Evolutionary conservation across 2,329 filamentous ascomycete species (phyloP).

Genomic region (Aureobasidium pullulans): DNA sequence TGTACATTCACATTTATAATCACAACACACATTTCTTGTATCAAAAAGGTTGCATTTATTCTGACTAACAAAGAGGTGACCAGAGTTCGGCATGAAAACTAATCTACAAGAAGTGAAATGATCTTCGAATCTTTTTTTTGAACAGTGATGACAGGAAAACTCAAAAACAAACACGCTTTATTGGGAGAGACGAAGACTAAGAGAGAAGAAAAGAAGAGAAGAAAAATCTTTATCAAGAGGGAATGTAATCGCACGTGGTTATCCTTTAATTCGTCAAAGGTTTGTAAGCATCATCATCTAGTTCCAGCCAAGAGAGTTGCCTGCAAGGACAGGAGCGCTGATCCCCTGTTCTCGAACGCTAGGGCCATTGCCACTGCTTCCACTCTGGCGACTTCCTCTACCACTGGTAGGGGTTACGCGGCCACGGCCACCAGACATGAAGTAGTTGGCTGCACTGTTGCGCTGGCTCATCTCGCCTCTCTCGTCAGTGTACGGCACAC

Average conservation of each 20-base stretch:
- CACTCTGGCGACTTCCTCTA: constrained; percentile 35
- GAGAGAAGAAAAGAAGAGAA: neutral
- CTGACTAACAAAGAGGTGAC: neutral
- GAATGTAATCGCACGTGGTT: neutral
- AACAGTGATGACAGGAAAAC: neutral
- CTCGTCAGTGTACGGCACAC: constrained; percentile 60
- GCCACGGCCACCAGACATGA: constrained; percentile 62
- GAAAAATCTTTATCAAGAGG: neutral
- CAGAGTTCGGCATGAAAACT: constrained; percentile 1
- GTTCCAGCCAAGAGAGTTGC: constrained; percentile 95
- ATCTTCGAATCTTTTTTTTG: constrained; percentile 3
- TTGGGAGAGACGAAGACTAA: neutral
- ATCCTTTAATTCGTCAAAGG: constrained; percentile 8
- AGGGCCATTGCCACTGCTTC: constrained; percentile 36
- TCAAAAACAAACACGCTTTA: constrained; percentile 4
- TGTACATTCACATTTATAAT: neutral
- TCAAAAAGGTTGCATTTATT: neutral
- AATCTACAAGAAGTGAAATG: constrained; percentile 10
- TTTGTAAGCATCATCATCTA: constrained; percentile 37
- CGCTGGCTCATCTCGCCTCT: constrained; percentile 41
- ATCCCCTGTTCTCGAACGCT: constrained; percentile 65
- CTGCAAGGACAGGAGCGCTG: constrained; percentile 81
- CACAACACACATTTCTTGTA: neutral
- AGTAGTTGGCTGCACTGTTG: constrained; percentile 31
- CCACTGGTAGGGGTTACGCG: constrained; percentile 31